Evolutionary conservation across 1,139 yeast genomes (phyloP).

Genomic region (Zhuliangozyma blackwelliae): DNA sequence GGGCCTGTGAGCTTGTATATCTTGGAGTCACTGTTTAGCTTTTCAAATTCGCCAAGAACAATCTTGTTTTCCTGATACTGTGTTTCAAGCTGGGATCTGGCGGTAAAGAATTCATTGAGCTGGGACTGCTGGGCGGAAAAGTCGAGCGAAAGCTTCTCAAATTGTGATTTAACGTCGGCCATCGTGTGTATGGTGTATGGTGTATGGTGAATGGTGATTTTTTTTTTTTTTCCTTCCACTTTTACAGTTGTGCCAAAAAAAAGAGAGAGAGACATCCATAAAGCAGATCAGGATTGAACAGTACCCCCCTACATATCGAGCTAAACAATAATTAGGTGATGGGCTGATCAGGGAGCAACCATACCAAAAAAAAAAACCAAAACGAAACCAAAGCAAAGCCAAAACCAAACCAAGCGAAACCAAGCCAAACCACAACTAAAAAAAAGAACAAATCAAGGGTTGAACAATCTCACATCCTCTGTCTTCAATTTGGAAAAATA

Average conservation of each 20-base stretch:
- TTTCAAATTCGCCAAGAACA: conserved; percentile 76
- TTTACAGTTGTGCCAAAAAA: no score
- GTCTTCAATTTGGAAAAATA: conserved; percentile 17
- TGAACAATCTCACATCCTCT: not conserved
- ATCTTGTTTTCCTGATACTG: conserved; percentile 88
- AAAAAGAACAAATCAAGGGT: not conserved
- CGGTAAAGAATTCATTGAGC: conserved; percentile 46
- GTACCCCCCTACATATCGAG: no score
- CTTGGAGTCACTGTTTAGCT: conserved; percentile 56
- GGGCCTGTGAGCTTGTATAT: conserved; percentile 91
- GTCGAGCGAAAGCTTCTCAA: conserved; percentile 38
- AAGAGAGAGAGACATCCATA: not conserved
- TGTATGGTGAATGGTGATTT: conserved; percentile 1
- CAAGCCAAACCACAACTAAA: not conserved
- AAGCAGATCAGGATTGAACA: not conserved
- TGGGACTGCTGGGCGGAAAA: conserved; percentile 33
- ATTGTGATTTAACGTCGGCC: conserved; percentile 28
- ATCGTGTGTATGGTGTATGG: no score
- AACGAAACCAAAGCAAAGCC: conserved; percentile 1
- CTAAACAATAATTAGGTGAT: no score
- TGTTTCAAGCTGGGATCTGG: conserved; percentile 70
- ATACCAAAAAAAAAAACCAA: not conserved
- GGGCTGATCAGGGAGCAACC: not conserved
- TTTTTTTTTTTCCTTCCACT: not conserved
- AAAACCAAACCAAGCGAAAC: not conserved